phyloP scores from a whole-genome alignment of 2,329 filamentous ascomycete species.

The Paraphaeosphaeria minitans region DNA sequence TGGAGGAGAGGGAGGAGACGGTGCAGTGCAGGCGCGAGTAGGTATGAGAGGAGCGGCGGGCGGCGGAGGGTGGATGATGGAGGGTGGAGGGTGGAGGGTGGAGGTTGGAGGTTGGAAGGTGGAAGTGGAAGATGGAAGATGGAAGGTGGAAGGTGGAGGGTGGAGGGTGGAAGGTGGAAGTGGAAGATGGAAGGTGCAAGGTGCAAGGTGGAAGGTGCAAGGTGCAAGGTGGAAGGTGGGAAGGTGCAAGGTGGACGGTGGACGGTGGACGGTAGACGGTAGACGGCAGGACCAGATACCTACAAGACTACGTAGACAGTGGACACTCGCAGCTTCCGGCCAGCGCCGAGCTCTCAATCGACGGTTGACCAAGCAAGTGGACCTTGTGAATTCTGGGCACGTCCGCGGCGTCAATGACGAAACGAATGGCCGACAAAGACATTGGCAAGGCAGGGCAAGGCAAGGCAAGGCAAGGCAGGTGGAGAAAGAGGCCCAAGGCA shows the following conservation, averaged over 20 bases:
- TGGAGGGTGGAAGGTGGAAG: too few relatives aligned
- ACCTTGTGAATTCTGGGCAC: conserved; percentile 16
- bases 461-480: too few relatives aligned
- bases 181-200: too few relatives aligned
- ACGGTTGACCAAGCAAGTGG: not conserved
- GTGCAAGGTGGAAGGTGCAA: too few relatives aligned
- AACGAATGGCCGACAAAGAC: conserved; percentile 4
- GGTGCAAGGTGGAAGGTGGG: not conserved
- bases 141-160: too few relatives aligned
- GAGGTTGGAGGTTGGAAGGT: too few relatives aligned
- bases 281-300: too few relatives aligned
- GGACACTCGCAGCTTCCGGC: not conserved
- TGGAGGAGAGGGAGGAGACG: not conserved
- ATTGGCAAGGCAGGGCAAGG: too few relatives aligned
- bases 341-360: not conserved
- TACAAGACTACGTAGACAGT: not conserved
- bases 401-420: conserved; percentile 10
- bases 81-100: too few relatives aligned
- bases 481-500: not conserved
- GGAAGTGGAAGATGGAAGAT: too few relatives aligned
- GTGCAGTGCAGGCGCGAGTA: not conserved
- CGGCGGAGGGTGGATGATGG: too few relatives aligned
- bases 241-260: not conserved
- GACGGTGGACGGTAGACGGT: not conserved
- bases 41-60: too few relatives aligned